Conservation (phyloP, 2,329 filamentous ascomycete species). For the Cladophialophora chaetospira region DNA sequence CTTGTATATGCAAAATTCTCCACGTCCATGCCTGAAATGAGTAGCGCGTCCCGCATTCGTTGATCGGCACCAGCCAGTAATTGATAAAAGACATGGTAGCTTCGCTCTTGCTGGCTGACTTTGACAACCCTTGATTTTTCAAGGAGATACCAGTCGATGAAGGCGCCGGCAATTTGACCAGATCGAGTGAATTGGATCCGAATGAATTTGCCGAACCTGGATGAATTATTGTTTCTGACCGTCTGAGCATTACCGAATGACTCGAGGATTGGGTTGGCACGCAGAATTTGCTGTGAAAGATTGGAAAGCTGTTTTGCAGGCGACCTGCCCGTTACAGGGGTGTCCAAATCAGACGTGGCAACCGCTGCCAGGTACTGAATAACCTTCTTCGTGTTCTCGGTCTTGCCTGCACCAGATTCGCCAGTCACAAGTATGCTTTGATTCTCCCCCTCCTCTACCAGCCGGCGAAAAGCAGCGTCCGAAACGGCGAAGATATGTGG, state of each 20-base stretch:
- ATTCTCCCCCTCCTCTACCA: conserved; percentile 92
- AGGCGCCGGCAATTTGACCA: conserved; percentile 91
- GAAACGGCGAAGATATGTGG: conserved; percentile 98
- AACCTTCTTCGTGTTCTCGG: conserved; percentile 98
- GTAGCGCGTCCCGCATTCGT: conserved; percentile 72
- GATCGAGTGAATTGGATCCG: conserved; percentile 88
- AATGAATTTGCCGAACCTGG: conserved; percentile 97
- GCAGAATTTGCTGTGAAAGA: conserved; percentile 91
- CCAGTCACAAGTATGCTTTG: conserved; percentile 98
- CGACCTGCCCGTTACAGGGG: conserved; percentile 57
- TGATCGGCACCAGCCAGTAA: conserved; percentile 79
- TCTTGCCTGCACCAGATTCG: conserved; percentile 97
- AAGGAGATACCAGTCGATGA: conserved; percentile 97
- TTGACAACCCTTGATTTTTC: conserved; percentile 97
- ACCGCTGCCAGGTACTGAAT: conserved; percentile 98
- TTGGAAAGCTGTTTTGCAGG: conserved; percentile 73
- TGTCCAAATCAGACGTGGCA: conserved; percentile 70
- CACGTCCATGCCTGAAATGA: conserved; percentile 73
- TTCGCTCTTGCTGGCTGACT: conserved; percentile 83
- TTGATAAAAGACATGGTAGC: conserved; percentile 98
- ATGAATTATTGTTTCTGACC: conserved; percentile 97
- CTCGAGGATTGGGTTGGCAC: conserved; percentile 95
- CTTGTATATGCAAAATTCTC: conserved; percentile 90
- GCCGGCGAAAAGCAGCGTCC: conserved; percentile 91
- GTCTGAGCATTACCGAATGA: conserved; percentile 98